Conservation (phyloP, 1,284 basidiomycete genomes). For the Boletus smithii region DNA sequence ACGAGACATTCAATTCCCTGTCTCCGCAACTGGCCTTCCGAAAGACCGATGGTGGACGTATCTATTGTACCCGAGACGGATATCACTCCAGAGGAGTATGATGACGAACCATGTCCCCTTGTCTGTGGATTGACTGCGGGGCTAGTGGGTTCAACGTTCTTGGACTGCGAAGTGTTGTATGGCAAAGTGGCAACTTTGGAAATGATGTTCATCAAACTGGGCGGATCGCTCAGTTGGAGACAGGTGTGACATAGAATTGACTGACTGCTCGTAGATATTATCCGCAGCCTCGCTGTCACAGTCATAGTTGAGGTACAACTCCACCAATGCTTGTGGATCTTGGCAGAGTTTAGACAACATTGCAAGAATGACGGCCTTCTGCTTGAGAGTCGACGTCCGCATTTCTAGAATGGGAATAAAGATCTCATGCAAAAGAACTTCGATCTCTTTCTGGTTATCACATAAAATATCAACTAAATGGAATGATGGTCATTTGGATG, state of each 20-base stretch:
- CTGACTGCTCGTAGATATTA: constrained; percentile 93
- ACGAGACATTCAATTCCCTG: constrained; percentile 91
- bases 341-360: constrained; percentile 87
- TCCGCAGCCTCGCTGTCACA: constrained; percentile 90
- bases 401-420: constrained; percentile 99
- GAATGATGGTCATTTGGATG: neutral
- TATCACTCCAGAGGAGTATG: constrained; percentile 66
- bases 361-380: constrained; percentile 87
- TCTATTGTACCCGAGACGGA: constrained; percentile 66
- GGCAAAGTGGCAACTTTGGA: constrained; percentile 84
- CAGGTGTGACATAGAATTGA: constrained; percentile 4
- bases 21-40: constrained; percentile 80
- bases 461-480: constrained; percentile 4
- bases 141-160: constrained; percentile 55
- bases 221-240: constrained; percentile 10
- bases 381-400: constrained; percentile 92
- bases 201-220: constrained; percentile 87
- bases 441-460: constrained; percentile 88
- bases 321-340: constrained; percentile 93
- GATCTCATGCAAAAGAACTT: constrained; percentile 96
- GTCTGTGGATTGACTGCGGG: constrained; percentile 55
- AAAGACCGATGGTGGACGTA: constrained; percentile 61
- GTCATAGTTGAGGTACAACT: constrained; percentile 97
- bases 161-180: constrained; percentile 50
- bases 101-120: constrained; percentile 45